phyloP scores from a whole-genome alignment of 2,329 filamentous ascomycete genomes.

The Orbilia brochopaga region DNA sequence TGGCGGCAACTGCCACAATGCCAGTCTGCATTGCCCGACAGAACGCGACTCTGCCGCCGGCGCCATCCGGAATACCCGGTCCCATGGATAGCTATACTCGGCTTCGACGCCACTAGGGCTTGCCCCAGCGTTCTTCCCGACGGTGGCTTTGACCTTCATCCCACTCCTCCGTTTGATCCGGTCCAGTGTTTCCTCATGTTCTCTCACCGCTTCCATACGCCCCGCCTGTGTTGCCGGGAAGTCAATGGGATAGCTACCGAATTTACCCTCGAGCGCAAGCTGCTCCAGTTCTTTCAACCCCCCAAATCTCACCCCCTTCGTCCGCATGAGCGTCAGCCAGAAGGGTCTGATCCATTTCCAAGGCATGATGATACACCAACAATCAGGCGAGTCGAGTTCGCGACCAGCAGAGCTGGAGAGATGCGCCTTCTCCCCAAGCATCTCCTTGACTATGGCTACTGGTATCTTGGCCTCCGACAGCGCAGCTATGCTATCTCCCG shows the following conservation, averaged over 20 bases:
- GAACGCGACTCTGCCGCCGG: not conserved
- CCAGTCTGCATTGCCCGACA: not conserved
- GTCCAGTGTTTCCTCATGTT: not conserved
- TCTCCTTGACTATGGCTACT: constrained; percentile 75
- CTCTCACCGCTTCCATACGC: constrained; percentile 74
- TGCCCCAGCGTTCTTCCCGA: not conserved
- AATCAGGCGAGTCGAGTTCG: constrained; percentile 74
- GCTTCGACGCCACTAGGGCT: not conserved
- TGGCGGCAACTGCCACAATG: constrained; percentile 23
- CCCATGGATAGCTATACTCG: constrained; percentile 30
- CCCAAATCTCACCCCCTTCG: constrained; percentile 78
- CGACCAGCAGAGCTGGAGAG: constrained; percentile 68
- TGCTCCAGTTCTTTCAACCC: constrained; percentile 81
- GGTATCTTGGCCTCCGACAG: constrained; percentile 71
- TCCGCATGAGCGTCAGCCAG: constrained; percentile 86
- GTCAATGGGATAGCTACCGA: constrained; percentile 86
- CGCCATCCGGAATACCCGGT: constrained; percentile 10
- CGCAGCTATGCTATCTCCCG: constrained; percentile 69
- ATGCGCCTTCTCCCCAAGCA: constrained; percentile 68
- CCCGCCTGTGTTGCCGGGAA: constrained; percentile 80
- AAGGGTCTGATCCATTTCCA: constrained; percentile 87
- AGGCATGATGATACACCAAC: constrained; percentile 83
- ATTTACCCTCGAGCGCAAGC: constrained; percentile 76
- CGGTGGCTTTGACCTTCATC: constrained; percentile 26
- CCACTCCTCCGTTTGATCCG: constrained; percentile 5